These are phyloP conservation scores for Morella rubra DNA, from an alignment of 306 rosid genomes.

Conservation along the genomic window DNA sequence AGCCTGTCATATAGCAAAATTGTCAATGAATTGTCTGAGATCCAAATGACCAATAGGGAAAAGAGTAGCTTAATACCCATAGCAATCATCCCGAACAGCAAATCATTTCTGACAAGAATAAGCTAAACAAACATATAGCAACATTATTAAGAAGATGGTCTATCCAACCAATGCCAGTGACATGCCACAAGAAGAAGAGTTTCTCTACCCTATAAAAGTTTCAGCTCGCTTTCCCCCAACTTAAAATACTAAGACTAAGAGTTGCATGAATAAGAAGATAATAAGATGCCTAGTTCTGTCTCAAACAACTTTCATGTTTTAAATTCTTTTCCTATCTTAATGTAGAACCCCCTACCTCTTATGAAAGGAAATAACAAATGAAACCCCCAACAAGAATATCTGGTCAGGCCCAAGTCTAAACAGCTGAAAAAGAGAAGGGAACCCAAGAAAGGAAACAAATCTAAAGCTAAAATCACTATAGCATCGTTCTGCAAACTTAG, in stretches of 20 bases:
- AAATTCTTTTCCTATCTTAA: background rate
- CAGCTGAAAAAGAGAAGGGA: background rate
- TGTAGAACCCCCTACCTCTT: background rate
- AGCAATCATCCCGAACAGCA: constrained; percentile 17
- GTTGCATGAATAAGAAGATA: background rate
- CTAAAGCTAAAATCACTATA: background rate
- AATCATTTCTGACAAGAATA: background rate
- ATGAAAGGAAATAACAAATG: background rate
- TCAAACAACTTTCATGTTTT: background rate
- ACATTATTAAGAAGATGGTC: constrained; percentile 11
- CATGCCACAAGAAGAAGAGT: background rate
- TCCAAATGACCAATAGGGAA: background rate
- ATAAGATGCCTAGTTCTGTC: background rate
- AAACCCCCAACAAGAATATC: background rate
- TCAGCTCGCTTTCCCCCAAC: background rate
- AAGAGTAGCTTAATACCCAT: constrained; percentile 17
- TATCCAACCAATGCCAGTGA: background rate
- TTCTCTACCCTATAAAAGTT: background rate
- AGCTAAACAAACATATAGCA: constrained; percentile 1
- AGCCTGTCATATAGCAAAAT: constrained; percentile 53
- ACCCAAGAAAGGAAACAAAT: background rate
- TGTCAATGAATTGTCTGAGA: background rate
- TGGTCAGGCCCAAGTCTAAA: background rate
- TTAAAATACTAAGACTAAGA: too few species aligned
- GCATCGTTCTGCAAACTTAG: background rate